Evolutionary conservation across 1,139 yeast genomes (phyloP), one percentile per base, ranked within the genome.

Genomic region (Geotrichum bryndzae): DNA sequence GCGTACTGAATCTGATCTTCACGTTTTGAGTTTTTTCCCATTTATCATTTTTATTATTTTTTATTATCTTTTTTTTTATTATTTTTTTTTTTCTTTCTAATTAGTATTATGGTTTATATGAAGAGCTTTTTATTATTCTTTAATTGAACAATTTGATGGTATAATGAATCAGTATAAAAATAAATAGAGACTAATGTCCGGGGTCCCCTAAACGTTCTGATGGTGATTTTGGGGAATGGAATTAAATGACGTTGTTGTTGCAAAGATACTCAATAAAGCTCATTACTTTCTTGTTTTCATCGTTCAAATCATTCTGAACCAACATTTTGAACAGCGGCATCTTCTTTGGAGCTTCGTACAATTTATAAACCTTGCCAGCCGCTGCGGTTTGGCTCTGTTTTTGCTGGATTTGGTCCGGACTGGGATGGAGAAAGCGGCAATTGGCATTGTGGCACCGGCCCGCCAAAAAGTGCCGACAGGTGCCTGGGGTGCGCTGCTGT

Each of bases 301-400:
- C 62, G 56, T 73, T 77, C 66, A 74, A 64, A 59, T 78, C 80
- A 23, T 67, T 70, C 57, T 77, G 78, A 22, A 76, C 75, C n/a
- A 77, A 69, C 58, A 71, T 67, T 55, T 71, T 71, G 63, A 73
- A 77, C 53, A 77, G 65, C 11, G 79, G 72, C 53, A 67, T 64
- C 48, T 67, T 66, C 6, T 65, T 64, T 3, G 78, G 77, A 0
- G 76, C 68, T 59, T 74, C 78, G 61, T 64, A 77, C 35, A 77
- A 70, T 61, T 71, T 73, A 64, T 74, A 76, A 1, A 63, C 57
- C 38, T 60, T 61, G 2, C 46, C 23, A 29, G 41, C 58, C 2
- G 18, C 58, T n/a, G 8, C 48, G 3, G 2, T 15, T n/a, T 41
- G 22, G 10, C 2, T 1, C 52, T 41, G 46, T 10, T 38, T 22